A percentile compares a stretch with the other conserved stretches of the same genome.
phyloP scores from a whole-genome alignment of 805 yeast species.

The Wickerhamomyces silvicola region DNA sequence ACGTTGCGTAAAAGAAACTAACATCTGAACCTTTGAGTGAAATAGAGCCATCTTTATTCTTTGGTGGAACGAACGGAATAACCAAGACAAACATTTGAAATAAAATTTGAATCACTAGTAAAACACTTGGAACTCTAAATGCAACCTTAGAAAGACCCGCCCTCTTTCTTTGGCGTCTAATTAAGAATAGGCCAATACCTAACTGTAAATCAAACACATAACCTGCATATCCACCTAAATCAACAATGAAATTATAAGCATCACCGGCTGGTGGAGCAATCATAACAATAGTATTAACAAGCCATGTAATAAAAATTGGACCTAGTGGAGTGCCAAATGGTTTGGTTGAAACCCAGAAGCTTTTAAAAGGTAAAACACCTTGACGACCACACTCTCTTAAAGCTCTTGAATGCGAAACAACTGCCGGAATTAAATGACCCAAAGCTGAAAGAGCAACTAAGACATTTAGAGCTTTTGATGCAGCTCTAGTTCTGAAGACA shows the following conservation, averaged over 20 bases:
- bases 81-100: slow-evolving; percentile 58
- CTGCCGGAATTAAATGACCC: slow-evolving; percentile 43
- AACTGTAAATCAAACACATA: slow-evolving; percentile 62
- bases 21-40: slow-evolving; percentile 48
- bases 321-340: slow-evolving; percentile 44
- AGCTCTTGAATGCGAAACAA: slow-evolving; percentile 44
- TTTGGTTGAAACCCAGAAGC: slow-evolving; percentile 36
- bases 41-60: slow-evolving; percentile 28
- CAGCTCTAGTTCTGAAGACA: slow-evolving; percentile 28
- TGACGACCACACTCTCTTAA: slow-evolving; percentile 46
- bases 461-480: slow-evolving; percentile 40
- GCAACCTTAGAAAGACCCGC: slow-evolving; percentile 55
- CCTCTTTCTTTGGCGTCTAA: slow-evolving; percentile 42
- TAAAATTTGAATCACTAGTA: slow-evolving; percentile 53
- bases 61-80: slow-evolving; percentile 74
- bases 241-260: slow-evolving; percentile 66
- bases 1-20: slow-evolving; percentile 63
- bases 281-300: slow-evolving; percentile 61
- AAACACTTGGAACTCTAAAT: slow-evolving; percentile 51
- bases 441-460: slow-evolving; percentile 43
- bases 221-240: slow-evolving; percentile 70
- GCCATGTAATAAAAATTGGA: slow-evolving; percentile 67
- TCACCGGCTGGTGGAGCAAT: slow-evolving; percentile 82
- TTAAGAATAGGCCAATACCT: slow-evolving; percentile 50
- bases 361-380: slow-evolving; percentile 40